phyloP scores from a whole-genome alignment of 176 grass and related monocot genomes.

The Carex parvula region DNA sequence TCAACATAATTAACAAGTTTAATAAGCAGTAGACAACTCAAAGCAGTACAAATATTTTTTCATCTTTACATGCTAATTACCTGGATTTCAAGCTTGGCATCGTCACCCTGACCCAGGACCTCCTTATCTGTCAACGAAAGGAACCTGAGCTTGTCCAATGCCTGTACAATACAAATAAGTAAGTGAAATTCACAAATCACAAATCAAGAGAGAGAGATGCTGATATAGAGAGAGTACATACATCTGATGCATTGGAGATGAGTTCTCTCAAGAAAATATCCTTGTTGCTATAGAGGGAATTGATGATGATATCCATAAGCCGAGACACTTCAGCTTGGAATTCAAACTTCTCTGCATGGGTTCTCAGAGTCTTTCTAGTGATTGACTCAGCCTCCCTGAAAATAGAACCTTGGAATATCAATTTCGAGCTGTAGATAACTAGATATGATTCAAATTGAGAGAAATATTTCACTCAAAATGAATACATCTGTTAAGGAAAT shows the following conservation, averaged over 20 bases:
- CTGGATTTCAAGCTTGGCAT: slow-evolving; percentile 95
- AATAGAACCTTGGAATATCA: background rate
- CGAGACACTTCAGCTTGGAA: slow-evolving; percentile 99
- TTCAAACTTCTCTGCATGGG: slow-evolving; percentile 81
- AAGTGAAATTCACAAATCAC: background rate
- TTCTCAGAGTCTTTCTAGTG: slow-evolving; percentile 82
- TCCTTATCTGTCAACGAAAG: slow-evolving; percentile 92
- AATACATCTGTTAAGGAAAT: background rate
- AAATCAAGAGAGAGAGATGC: background rate
- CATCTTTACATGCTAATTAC: slow-evolving; percentile 26
- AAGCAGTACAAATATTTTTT: background rate
- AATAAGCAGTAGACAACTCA: background rate
- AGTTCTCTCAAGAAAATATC: slow-evolving; percentile 97
- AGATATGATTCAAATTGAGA: background rate
- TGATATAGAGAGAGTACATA: slow-evolving; percentile 17
- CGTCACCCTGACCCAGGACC: slow-evolving; percentile 70
- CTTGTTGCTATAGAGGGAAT: slow-evolving; percentile 99
- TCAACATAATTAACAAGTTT: background rate
- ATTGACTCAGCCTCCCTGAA: slow-evolving; percentile 88
- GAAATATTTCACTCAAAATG: background rate
- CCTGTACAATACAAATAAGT: slow-evolving; percentile 36
- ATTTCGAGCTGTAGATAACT: background rate
- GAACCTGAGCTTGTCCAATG: slow-evolving; percentile 97
- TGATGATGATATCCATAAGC: slow-evolving; percentile 98
- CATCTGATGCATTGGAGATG: slow-evolving; percentile 97